A percentile compares a stretch with the other conserved stretches of the same genome.
These are phyloP conservation scores for Picea glauca DNA, from an alignment of 75 land plant species.

Conservation along the genomic window DNA sequence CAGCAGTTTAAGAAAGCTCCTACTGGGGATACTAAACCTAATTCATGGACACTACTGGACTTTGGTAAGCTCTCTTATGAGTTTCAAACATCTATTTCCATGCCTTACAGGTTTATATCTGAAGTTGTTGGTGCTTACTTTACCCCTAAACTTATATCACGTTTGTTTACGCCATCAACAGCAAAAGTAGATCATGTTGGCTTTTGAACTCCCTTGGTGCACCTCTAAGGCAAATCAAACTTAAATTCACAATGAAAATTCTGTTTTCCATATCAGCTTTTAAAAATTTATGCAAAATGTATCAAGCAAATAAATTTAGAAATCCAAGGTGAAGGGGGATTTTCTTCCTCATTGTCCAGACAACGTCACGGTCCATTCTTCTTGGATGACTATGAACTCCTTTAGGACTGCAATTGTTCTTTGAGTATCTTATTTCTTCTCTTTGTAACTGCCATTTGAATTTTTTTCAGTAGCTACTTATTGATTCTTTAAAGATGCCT, in stretches of 20 bases:
- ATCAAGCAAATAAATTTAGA: neutral
- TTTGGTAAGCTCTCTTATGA: slow-evolving; percentile 58
- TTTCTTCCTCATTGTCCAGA: neutral
- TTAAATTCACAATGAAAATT: neutral
- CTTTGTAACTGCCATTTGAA: neutral
- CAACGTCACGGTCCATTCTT: neutral
- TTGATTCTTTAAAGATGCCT: neutral
- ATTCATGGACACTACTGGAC: slow-evolving; percentile 94
- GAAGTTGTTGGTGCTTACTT: neutral
- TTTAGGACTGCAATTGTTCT: neutral
- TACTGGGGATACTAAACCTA: slow-evolving; percentile 75
- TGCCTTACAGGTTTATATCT: neutral
- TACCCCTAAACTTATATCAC: neutral
- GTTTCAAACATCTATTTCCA: neutral
- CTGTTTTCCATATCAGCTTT: neutral
- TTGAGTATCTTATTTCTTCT: neutral
- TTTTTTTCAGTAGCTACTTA: neutral
- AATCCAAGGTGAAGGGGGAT: neutral
- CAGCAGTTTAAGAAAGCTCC: slow-evolving; percentile 59
- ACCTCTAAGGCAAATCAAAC: neutral
- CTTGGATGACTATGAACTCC: neutral
- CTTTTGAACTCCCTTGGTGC: neutral
- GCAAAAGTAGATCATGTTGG: neutral
- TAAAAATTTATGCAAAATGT: neutral
- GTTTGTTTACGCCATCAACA: neutral